Conservation (phyloP, 805 yeast species). For the Candida krabiensis region DNA sequence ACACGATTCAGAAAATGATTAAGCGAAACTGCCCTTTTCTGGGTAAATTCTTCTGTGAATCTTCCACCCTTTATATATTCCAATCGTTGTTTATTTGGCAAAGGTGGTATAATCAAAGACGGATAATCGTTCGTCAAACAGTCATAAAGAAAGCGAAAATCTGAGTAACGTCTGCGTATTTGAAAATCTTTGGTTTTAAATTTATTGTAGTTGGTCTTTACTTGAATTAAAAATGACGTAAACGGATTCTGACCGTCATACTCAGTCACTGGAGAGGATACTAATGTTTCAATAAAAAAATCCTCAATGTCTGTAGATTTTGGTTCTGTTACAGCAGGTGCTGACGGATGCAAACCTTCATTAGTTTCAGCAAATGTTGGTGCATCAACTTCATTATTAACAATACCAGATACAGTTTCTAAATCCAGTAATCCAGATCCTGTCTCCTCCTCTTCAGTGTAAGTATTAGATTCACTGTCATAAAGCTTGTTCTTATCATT, state of each 20-base stretch:
- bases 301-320: conserved; percentile 11
- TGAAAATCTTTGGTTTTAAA: conserved; percentile 44
- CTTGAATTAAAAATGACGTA: conserved; percentile 67
- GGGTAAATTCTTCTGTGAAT: conserved; percentile 80
- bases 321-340: too few species aligned
- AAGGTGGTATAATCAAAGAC: conserved; percentile 84
- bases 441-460: conserved; percentile 2
- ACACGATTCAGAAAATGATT: conserved; percentile 74
- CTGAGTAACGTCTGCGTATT: conserved; percentile 82
- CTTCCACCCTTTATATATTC: conserved; percentile 94
- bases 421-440: conserved; percentile 7
- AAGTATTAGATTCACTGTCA: too few species aligned
- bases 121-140: conserved; percentile 78
- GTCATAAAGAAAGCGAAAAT: conserved; percentile 70
- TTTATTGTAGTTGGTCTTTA: conserved; percentile 62
- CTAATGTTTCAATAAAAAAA: conserved; percentile 40
- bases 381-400: background rate
- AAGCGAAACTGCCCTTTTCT: conserved; percentile 76
- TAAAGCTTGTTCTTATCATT: too few species aligned
- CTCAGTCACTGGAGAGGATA: conserved; percentile 65
- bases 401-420: background rate
- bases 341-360: background rate
- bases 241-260: conserved; percentile 75
- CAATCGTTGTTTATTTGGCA: conserved; percentile 88
- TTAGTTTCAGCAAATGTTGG: too few species aligned